Base-by-base conservation (phyloP, 208 protist genomes). In the Trypanosoma vivax region DNA sequence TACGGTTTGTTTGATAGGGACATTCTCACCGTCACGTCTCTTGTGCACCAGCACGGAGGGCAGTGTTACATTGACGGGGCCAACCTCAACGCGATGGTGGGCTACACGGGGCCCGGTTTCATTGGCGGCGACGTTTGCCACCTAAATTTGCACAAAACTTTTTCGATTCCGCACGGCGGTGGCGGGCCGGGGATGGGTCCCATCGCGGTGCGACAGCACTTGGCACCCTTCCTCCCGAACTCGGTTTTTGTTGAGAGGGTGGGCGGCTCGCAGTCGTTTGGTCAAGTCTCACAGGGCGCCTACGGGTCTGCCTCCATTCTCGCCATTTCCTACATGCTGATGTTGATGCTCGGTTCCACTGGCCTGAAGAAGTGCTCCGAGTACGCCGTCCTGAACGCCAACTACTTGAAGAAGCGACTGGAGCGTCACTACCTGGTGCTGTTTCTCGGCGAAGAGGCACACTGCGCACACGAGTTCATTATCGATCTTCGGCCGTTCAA, bases 91-190 rank as follows among this genome's bases (percentile, higher is more conserved):
- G 97, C 97, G 19, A 91, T 96, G 50, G 85, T 97, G 6, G 96
- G 93, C 33, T 88, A 97, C 42, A 95, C 79, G 25, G 73, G 81
- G 19, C 97, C 97, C n/a, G 97, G 92, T 53, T 88, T 95, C 60
- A 88, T 97, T 55, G 96, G 96, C 37, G 97, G 96, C 0, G 98
- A 99, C 67, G 97, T 99, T 16, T 98, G 95, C 71, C 97, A 99
- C 62, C 77, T 99, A 31, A 99, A 99, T 79, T 76, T 99, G 28
- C 98, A 99, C 90, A 99, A 99, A 81, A 99, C 98, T n/a, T 98
- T 99, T 78, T 83, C 79, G 50, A 97, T 98, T 60, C 94, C 95
- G 11, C 96, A 98, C 71, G 86, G 82, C 66, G 97, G 97, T 61
- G 98, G 98, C 50, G 98, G 98, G 29, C 97, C 98, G 3, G 97